Base-by-base conservation (phyloP, 2,329 filamentous ascomycete genomes). In the Ophiocordyceps camponoti-leonardi region DNA sequence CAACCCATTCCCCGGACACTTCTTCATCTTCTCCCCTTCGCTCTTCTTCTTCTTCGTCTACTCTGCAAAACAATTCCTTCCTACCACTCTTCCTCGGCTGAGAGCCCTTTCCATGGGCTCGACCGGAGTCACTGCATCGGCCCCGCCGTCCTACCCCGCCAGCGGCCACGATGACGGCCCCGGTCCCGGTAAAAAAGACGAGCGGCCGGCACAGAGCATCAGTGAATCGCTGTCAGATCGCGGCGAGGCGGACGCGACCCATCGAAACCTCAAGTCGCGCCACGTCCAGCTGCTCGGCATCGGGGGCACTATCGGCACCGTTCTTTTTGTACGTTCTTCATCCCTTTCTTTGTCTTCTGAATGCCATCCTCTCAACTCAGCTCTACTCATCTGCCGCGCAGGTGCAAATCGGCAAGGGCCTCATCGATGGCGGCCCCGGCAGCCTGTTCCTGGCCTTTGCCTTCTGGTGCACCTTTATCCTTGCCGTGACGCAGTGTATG, bases 221-320 rank as follows among this genome's bases (percentile, higher is more conserved):
- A 51, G 49, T 3, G 44, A 46, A 18, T 56, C 54, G 8, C 28
- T 54, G 19, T 49, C 49, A 35, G 47, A 46, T 33, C 46, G 44
- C n/a, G 30, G 48, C 37, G 53, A 49, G 14, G 45, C 49, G 18
- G 67, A 71, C 48, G 54, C 64, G 10, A 75, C 71, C 1, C 69
- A 75, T 44, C 67, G 73, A 42, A 67, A 59, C 47, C 67, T 77
- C 49, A 75, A 75, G 56, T 60, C 70, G 20, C 67, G 73, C 1
- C 72, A 77, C 50, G 75, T 77, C 42, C 73, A 77, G 53, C 61
- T 77, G 30, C 75, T 76, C 53, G 76, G 72, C 30, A 80, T 81
- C 47, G 77, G 77, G 37, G 77, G 76, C 0, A 79, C 76, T 7
- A 79, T 81, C 49, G 77, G 77, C 18, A 81, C 75, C 1, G 74